Conservation (phyloP, 2,329 filamentous ascomycete species). For the Pseudocercospora vitis region DNA sequence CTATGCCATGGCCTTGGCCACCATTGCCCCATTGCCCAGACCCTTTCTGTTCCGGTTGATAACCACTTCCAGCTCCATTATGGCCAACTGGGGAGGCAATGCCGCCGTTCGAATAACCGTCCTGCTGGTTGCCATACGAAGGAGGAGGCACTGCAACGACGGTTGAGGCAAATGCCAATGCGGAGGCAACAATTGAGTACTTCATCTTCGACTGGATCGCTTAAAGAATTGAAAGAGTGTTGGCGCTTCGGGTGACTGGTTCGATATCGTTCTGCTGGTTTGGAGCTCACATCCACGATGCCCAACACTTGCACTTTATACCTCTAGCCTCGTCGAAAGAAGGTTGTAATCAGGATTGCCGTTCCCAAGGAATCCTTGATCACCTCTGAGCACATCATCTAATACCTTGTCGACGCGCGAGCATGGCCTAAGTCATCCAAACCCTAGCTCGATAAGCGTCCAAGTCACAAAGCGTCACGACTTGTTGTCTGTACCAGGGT, state of each 20-base stretch:
- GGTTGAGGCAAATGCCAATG: constrained; percentile 4
- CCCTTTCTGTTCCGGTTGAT: no score
- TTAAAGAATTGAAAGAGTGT: neutral
- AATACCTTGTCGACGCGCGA: neutral
- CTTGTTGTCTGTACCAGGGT: no score
- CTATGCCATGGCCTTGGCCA: neutral
- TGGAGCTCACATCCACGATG: neutral
- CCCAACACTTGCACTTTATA: neutral
- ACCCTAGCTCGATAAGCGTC: neutral
- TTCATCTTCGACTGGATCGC: constrained; percentile 10
- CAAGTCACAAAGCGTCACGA: no score
- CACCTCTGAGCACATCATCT: neutral
- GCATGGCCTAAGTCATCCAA: neutral
- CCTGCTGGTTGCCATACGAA: neutral
- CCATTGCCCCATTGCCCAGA: no score
- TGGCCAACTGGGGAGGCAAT: no score
- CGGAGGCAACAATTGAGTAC: constrained; percentile 8
- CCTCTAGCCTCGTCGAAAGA: neutral
- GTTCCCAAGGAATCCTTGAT: neutral
- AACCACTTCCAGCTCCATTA: no score
- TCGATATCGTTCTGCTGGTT: neutral
- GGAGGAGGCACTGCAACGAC: neutral
- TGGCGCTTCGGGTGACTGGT: neutral
- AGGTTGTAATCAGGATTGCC: neutral
- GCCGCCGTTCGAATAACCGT: no score